Evolutionary conservation across 2,329 filamentous ascomycete species (phyloP), one percentile per base, ranked within the genome.

Genomic region (Aspergillus candidus): DNA sequence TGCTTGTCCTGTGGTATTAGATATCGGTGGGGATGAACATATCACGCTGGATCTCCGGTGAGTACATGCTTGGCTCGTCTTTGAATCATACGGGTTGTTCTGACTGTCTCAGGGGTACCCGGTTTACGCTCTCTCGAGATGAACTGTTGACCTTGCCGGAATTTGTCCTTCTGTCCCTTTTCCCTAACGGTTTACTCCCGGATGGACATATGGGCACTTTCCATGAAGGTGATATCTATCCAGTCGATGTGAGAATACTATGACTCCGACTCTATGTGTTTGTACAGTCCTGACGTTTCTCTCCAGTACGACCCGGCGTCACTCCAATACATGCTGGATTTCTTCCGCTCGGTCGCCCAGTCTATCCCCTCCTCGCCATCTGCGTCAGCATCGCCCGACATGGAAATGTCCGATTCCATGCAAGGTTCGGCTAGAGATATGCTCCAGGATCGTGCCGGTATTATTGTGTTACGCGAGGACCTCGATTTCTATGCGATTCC

Each of bases 241-340:
- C 93, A 67, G 91, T 98, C 62, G 93, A 98, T 77, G 93, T 98
- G 77, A 76, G 88, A 82, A 13, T 11, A 14, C 11, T 22, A 35
- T 31, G 35, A 44, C 18, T 14, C 18, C 35, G 17, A 18, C 17
- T 18, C 27, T 38, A 13, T 36, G 10, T 13, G 14, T 35, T 13
- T 10, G 32, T 17, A 4, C 37, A 32, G 11, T 31, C 35, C 52
- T 51, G 39, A 49, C 38, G 46, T 51, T 33, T 36, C 57, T 48
- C 56, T 70, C 57, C 72, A 98, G 93, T 98, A 97, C 72, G 93
- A 98, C 68, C 91, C 93, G 17, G 83, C 84, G 41, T 97, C 91
- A 38, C 80, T 98, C 43, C 89, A 97, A 70, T 98, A 97, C 72
- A 98, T 98, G 93, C 80, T 98, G 53, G 91, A 96, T 60, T 98